A percentile compares a stretch with the other conserved stretches of the same genome.
phyloP scores from a whole-genome alignment of 306 rosid genomes.

The Mimosa bimucronata region DNA sequence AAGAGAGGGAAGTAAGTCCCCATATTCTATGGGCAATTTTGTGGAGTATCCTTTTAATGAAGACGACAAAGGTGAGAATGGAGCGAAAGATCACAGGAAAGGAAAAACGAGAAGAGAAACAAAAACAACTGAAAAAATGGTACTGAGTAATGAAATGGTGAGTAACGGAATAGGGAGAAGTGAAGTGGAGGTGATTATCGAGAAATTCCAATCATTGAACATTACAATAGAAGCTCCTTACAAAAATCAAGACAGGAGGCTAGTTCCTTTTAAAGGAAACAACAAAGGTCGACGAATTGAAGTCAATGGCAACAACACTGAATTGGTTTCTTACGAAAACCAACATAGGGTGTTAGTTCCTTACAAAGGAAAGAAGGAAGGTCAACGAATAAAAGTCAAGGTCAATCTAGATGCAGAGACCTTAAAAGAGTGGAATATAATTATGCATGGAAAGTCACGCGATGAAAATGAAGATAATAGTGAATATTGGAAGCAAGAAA shows the following conservation, averaged over 20 bases:
- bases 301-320: background rate
- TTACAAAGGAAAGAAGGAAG: constrained; percentile 4
- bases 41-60: background rate
- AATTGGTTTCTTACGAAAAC: background rate
- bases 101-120: background rate
- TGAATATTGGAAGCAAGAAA: constrained; percentile 47
- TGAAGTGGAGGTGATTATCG: background rate
- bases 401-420: constrained; percentile 37
- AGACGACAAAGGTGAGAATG: background rate
- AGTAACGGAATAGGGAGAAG: too few species aligned
- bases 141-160: too few species aligned
- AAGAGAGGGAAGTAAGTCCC: background rate
- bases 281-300: background rate
- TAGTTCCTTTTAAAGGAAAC: background rate
- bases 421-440: constrained; percentile 41
- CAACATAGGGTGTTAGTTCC: background rate
- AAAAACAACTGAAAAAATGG: too few species aligned
- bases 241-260: background rate
- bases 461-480: constrained; percentile 33
- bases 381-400: background rate
- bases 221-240: background rate
- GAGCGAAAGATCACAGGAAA: background rate
- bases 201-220: background rate
- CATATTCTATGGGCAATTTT: background rate
- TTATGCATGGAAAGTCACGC: constrained; percentile 18